Conservation (phyloP, 306 rosid species). For the Cajanus cajan region DNA sequence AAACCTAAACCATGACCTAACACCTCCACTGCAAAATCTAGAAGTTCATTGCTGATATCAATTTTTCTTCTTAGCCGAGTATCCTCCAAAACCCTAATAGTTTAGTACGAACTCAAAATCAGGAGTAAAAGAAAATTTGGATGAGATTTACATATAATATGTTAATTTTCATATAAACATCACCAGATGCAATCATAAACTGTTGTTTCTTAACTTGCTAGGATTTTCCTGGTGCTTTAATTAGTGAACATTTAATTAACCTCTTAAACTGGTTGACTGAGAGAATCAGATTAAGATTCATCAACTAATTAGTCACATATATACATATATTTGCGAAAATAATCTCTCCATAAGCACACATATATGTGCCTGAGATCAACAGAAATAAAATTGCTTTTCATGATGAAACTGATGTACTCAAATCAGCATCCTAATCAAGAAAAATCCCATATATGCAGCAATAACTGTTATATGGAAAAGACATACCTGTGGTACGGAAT, state of each 20-base stretch:
- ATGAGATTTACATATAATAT: background rate
- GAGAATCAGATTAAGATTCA: constrained; percentile 5
- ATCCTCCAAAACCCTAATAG: constrained; percentile 22
- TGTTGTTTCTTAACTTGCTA: background rate
- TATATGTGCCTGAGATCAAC: background rate
- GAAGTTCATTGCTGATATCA: background rate
- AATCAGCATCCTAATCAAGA: constrained; percentile 4
- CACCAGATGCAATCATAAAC: background rate
- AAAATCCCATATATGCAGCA: background rate
- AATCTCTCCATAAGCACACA: background rate
- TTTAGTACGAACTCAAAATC: background rate
- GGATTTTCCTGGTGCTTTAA: background rate
- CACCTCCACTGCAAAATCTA: background rate
- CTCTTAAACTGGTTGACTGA: background rate
- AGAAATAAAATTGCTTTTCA: background rate
- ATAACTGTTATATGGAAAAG: background rate
- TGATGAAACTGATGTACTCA: background rate
- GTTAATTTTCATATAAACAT: background rate
- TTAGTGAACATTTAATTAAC: background rate
- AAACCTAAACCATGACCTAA: background rate
- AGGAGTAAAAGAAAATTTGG: background rate
- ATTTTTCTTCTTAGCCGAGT: background rate
- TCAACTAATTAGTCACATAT: background rate
- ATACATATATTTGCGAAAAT: background rate
- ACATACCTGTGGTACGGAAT: background rate